Evolutionary conservation across 768 basidiomycete genomes (phyloP), one percentile per base, ranked within the genome.

Genomic region (Xerocomellus amylosporus): DNA sequence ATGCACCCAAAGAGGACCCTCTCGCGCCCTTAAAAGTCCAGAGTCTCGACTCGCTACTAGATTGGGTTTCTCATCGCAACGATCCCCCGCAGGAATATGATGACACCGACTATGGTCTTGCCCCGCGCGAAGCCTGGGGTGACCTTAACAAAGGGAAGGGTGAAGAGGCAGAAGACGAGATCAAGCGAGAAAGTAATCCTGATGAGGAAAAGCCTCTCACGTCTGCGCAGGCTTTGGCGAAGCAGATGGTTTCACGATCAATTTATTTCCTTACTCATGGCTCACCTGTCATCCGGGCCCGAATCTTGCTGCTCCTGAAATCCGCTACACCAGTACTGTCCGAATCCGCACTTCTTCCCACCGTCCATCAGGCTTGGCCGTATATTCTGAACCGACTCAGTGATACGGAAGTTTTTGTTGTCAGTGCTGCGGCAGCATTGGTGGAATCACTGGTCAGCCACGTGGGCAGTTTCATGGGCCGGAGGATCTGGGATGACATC

Each of bases 321-420:
- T 81, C 84, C 2, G 85, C 94, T 2, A 82, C 90, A 4, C 81
- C 88, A 0, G 84, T 94, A 7, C 75, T 86, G 20, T 80, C 79
- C 0, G 86, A 87, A 63, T 82, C 85, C 13, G 83, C 87, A 15
- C 79, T 98, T 17, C 79, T 98, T 38, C 90, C 93, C 2, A 79
- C 88, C 5, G 81, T 98, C 34, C 90, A 98, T 70, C 80, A 81
- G 20, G 88, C 90, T 2, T 99, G 97, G 97, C 92, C 93, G n/a
- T 91, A 87, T 69, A 83, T 99, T 60, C 73, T 98, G 51, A 93
- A 93, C 61, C 81, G 96, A 8, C 76, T 98, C 13, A 66, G 70
- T 14, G 91, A 93, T 63, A 41, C 76, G 0, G 88, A 94, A 65
- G 74, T 84, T 0, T 94, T 84, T 61, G 93, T 98, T 28, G 82